Evolutionary conservation across 108 stramenopile species (phyloP), one percentile per base, ranked within the genome.

Genomic region (Craspedostauros australis): DNA sequence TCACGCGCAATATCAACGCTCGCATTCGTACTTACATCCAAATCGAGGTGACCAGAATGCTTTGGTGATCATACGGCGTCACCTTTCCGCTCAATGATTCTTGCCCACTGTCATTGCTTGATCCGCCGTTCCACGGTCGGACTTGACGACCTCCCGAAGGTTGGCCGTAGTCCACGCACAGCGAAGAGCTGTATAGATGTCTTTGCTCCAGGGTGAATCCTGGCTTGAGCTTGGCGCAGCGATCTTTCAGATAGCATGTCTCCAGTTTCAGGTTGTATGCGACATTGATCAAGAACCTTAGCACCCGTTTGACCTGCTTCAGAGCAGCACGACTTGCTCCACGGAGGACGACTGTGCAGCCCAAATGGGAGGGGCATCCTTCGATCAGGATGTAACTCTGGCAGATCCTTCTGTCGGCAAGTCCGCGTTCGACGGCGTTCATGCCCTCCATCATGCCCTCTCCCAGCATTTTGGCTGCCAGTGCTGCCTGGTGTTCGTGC

Each of bases 261-360:
- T 98, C 97, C 14, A 98, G 80, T 45, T 86, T 83, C 60, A 98
- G 74, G 52, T 94, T 94, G 80, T 98, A 98, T 1, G 94, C 92
- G 14, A 77, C 76, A 46, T 74, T 76, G 23, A 98, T 72, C 51
- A 91, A 53, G 41, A 96, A 91, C 16, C 76, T 73, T 38, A 94
- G 63, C 11, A 95, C 89, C 30, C 63, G 31, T 57, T 97, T 97
- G 36, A 94, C 84, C 44, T 91, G 82, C 55, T 91, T 93, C 50
- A 97, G 62, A 6, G 87, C 79, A 28, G 56, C 61, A 12, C 72
- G 62, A 33, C 61, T 77, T 39, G 83, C 88, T n/a, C 96, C 96
- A 4, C 96, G 70, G 24, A 97, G 48, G 11, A 94, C 79, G 25
- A 95, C 69, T 2, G 96, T 95, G 46, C 93, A 94, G 7, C 96